Evolutionary conservation across 768 basidiomycete genomes (phyloP).

Genomic region (Candolleomyces eurysporus): DNA sequence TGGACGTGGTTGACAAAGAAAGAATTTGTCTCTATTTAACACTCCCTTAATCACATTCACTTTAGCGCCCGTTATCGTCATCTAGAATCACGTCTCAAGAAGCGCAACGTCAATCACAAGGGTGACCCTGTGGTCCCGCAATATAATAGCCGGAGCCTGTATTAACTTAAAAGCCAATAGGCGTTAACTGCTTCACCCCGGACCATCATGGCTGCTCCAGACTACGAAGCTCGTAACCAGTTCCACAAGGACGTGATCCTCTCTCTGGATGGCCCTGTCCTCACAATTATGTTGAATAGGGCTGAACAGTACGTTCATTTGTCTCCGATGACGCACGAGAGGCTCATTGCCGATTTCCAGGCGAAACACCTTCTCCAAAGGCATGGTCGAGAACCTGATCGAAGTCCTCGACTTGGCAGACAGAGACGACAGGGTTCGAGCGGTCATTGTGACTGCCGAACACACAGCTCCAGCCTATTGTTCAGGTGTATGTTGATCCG

Average conservation of each 20-base stretch:
- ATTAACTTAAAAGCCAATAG: no score
- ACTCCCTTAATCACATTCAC: no score
- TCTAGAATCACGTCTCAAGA: neutral
- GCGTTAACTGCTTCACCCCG: neutral
- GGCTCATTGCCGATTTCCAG: constrained; percentile 21
- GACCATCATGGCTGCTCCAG: constrained; percentile 26
- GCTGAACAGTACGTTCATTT: constrained; percentile 37
- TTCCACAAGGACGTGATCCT: constrained; percentile 42
- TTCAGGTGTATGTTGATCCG: constrained; percentile 44
- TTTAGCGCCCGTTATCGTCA: no score
- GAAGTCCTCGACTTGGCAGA: constrained; percentile 45
- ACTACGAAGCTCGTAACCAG: constrained; percentile 29
- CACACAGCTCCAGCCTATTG: constrained; percentile 51
- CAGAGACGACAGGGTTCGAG: constrained; percentile 52
- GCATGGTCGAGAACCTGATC: constrained; percentile 37
- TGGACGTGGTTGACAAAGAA: no score
- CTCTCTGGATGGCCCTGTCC: constrained; percentile 40
- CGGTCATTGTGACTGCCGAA: constrained; percentile 51
- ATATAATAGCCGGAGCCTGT: no score
- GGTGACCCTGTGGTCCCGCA: neutral
- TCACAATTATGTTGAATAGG: constrained; percentile 45
- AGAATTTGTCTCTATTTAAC: no score
- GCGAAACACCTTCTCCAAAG: constrained; percentile 41
- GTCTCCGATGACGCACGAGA: neutral
- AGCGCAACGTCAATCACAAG: neutral